Evolutionary conservation across 1,284 basidiomycete species (phyloP).

Genomic region (Malassezia nana): DNA sequence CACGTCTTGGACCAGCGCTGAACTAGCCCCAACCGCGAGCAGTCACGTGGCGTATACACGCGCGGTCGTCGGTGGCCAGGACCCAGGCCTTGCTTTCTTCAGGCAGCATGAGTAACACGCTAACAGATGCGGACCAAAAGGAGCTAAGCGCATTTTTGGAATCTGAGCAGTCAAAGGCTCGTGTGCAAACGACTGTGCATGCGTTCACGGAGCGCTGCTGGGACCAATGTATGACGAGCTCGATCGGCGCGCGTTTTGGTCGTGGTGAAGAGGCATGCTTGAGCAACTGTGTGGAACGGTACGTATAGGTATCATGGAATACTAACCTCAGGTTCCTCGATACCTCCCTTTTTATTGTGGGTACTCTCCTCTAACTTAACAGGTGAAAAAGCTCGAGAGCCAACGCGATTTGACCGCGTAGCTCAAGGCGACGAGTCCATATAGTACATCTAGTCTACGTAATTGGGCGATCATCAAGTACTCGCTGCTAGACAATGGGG

Average conservation of each 20-base stretch:
- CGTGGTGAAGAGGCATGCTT: slow-evolving; percentile 74
- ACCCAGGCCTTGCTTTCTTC: too few relatives aligned
- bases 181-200: slow-evolving; percentile 57
- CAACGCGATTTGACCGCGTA: slow-evolving; percentile 24
- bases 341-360: slow-evolving; percentile 55
- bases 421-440: neutral
- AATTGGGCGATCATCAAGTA: neutral
- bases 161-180: slow-evolving; percentile 74
- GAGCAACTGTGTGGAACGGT: slow-evolving; percentile 70
- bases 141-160: slow-evolving; percentile 76
- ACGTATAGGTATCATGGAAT: slow-evolving; percentile 11
- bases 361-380: slow-evolving; percentile 10
- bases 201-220: slow-evolving; percentile 47
- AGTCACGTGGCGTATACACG: too few relatives aligned
- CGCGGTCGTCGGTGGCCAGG: too few relatives aligned
- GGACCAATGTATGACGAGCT: slow-evolving; percentile 69
- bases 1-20: neutral
- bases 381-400: slow-evolving; percentile 63
- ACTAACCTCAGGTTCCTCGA: slow-evolving; percentile 65
- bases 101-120: slow-evolving; percentile 12
- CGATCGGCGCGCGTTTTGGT: slow-evolving; percentile 73
- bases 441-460: neutral
- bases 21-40: too few relatives aligned
- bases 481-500: too few relatives aligned
- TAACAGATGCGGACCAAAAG: slow-evolving; percentile 17